Evolutionary conservation across 371 early-diverging fungal genomes (phyloP), one percentile per base, ranked within the genome.

Genomic region (Mortierella sp.): DNA sequence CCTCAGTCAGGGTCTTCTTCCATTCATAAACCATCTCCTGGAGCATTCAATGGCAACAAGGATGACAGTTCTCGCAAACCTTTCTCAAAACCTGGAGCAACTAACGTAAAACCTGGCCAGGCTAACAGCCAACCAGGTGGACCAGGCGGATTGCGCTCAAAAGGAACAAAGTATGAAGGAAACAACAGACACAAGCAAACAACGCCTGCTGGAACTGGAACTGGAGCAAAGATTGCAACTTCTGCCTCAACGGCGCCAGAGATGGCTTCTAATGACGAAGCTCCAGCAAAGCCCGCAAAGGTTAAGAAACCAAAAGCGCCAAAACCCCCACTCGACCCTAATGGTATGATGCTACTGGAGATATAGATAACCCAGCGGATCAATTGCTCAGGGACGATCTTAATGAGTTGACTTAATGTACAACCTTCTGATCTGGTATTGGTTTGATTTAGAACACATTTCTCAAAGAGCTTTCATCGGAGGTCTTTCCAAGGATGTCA

Each of bases 401-500:
- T 32, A 32, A 11, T 36, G 10, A 53, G 13, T 53, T 24, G 15
- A 15, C 32, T 32, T 57, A n/a, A 57, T 9, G 10, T 48, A 19
- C 28, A 28, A 28, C 36, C 36, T 36, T 36, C 8, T 21, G 50
- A 50, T 40, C 24, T 62, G 5, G 4, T 8, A 66, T 57, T 36
- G 24, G 9, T 58, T 41, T n/a, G 52, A 58, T 58, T 13, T 72
- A 72, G 74, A 82, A 48, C 70, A 77, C 28, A 82, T 82, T 21
- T 78, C 85, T 22, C 93, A 93, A 74, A 90, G 95, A 38, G 87
- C 93, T 10, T 95, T 93, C 69, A 84, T 95, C 61, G 93, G 94
- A 55, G 96, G 96, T 28, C 85, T 96, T 9, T 88, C 88, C 22
- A 75, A 84, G n/a, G 82, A 87, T 22, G 84, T 92, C 10, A 89